Percentiles rank a stretch among this genome's conserved stretches.
Evolutionary conservation across 441 rosid species (phyloP).

Genomic region (Adansonia madagascariensis): DNA sequence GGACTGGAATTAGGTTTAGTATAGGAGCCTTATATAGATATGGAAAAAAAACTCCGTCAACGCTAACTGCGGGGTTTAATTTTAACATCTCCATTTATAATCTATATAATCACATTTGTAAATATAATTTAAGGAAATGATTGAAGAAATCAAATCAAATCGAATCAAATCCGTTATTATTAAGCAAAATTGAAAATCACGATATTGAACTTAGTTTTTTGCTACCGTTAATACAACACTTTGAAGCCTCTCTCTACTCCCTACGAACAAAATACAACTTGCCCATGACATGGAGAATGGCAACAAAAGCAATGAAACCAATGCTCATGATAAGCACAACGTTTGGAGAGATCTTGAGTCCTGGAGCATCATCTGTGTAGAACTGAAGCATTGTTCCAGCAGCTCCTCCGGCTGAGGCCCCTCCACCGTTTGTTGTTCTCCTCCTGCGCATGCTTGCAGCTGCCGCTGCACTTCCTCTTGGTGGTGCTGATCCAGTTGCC

Average conservation of each 20-base stretch:
- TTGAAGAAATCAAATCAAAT: neutral
- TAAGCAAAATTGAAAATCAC: neutral
- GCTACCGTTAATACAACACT: neutral
- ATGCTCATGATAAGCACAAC: constrained; percentile 86
- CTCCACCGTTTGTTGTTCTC: constrained; percentile 64
- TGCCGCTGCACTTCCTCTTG: constrained; percentile 88
- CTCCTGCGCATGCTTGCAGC: constrained; percentile 85
- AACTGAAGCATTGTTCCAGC: constrained; percentile 90
- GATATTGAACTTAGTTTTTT: neutral
- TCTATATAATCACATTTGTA: no score
- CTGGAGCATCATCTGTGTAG: constrained; percentile 86
- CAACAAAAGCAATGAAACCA: constrained; percentile 91
- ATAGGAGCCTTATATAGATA: neutral
- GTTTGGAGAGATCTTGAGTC: constrained; percentile 81
- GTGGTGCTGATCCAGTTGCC: constrained; percentile 80
- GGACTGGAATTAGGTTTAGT: neutral
- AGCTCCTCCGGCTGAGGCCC: constrained; percentile 64
- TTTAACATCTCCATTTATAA: no score
- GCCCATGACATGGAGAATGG: constrained; percentile 79
- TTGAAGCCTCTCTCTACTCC: constrained; percentile 40
- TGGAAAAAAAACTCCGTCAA: neutral
- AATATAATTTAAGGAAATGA: neutral
- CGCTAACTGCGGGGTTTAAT: no score
- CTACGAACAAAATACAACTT: constrained; percentile 74
- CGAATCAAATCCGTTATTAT: neutral